These are phyloP conservation scores for Clarireedia paspali DNA, from an alignment of 2,329 filamentous ascomycete species.

Conservation along the genomic window DNA sequence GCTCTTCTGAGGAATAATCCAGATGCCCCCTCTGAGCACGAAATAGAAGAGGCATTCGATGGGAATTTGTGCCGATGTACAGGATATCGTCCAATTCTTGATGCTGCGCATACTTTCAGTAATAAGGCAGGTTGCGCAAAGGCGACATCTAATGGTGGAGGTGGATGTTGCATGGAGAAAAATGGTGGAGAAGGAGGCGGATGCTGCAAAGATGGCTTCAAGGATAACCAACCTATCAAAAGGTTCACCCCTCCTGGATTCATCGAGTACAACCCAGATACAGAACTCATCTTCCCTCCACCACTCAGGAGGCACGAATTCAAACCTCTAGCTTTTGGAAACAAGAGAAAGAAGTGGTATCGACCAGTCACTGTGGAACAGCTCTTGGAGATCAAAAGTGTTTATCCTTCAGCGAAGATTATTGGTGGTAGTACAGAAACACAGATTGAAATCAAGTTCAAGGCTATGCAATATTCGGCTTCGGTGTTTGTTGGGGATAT, in stretches of 20 bases:
- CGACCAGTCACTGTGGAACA: conserved; percentile 81
- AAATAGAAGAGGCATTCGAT: conserved; percentile 94
- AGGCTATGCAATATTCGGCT: conserved; percentile 80
- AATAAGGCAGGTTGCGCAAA: conserved; percentile 41
- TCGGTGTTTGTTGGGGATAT: conserved; percentile 95
- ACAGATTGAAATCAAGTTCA: conserved; percentile 98
- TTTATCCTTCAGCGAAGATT: conserved; percentile 79
- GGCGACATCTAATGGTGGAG: conserved; percentile 40
- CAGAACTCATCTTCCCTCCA: conserved; percentile 91
- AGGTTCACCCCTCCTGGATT: conserved; percentile 81
- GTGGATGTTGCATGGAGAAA: conserved; percentile 67
- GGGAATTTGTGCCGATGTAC: conserved; percentile 93
- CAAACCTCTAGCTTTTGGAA: conserved; percentile 78
- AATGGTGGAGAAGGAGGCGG: conserved; percentile 40
- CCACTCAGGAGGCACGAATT: conserved; percentile 75
- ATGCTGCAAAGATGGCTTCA: conserved; percentile 59
- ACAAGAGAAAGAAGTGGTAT: conserved; percentile 92
- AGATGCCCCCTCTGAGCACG: conserved; percentile 69
- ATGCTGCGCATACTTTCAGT: conserved; percentile 86
- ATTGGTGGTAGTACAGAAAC: conserved; percentile 96
- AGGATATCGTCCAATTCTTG: conserved; percentile 87
- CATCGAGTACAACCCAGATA: conserved; percentile 89
- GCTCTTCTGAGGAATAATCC: conserved; percentile 81
- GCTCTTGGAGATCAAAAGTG: conserved; percentile 83
- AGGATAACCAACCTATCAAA: conserved; percentile 49